Evolutionary conservation across 805 yeast species (phyloP), one percentile per base, ranked within the genome.

Genomic region (Peterozyma toletana): DNA sequence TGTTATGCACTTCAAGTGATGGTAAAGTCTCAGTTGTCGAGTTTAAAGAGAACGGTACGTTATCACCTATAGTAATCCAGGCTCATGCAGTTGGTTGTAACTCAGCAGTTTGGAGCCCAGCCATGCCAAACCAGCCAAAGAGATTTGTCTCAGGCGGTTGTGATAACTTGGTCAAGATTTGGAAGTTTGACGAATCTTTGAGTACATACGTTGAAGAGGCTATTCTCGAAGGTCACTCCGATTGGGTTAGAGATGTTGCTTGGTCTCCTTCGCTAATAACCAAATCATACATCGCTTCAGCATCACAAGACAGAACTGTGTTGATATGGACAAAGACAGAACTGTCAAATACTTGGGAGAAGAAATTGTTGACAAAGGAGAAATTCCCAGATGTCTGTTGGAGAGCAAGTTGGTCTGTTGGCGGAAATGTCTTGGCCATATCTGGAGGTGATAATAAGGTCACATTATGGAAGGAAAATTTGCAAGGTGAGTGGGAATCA

Each of bases 181-280:
- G 99, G 99, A 76, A 72, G 55, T 80, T 67, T 54, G 83, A 83
- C 49, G 65, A 77, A 10, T 64, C 73, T 6, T 54, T 56, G 39
- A 75, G 73, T 52, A 75, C 75, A 27, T 88, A 86, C 60, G 73
- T 73, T 21, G 74, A 82, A 55, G 96, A 91, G 62, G 82, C 81
- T 37, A 75, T 78, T 27, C 74, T 93, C 43, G 82, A 80, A 50
- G 99, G 97, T 35, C 99, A 93, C 64, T 73, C 86, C 14, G 99
- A 93, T 64, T 93, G 99, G 99, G 97, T 93, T 31, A 82, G 99
- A 64, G 99, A 93, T 61, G 97, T 91, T 48, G 88, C 95, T 3
- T 93, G 99, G 99, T 88, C 96, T 16, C 96, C 98, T 39, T 81
- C 96, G 2, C 80, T 87, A 39, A 74, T 93, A 49, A 76, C 87